phyloP scores from a whole-genome alignment of 2,329 filamentous ascomycete species.

The Elsinoe australis region DNA sequence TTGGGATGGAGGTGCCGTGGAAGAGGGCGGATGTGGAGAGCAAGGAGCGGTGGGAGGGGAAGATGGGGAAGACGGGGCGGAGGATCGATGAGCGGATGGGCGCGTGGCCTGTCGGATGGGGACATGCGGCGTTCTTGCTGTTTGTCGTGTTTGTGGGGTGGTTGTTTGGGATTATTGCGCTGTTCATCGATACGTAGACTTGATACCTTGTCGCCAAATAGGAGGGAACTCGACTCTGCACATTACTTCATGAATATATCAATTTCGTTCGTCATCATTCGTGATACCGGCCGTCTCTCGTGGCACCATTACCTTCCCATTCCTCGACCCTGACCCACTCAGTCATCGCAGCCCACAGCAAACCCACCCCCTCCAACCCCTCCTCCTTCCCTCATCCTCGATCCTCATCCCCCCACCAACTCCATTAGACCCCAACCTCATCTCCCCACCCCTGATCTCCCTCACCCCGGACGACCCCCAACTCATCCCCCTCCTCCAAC shows the following conservation, averaged over 20 bases:
- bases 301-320: not conserved
- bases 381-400: not conserved
- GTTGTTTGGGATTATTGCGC: not conserved
- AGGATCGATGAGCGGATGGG: constrained; percentile 14
- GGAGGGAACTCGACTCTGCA: not conserved
- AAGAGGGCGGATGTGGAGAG: constrained; percentile 19
- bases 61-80: constrained; percentile 13
- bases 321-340: not conserved
- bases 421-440: not conserved
- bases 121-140: not conserved
- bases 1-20: constrained; percentile 37
- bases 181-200: constrained; percentile 10
- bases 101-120: not conserved
- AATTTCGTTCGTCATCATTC: not conserved
- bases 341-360: not conserved
- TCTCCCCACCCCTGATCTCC: too few relatives aligned
- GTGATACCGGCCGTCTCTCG: too few relatives aligned
- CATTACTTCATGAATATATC: not conserved
- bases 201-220: too few relatives aligned
- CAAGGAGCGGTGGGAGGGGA: constrained; percentile 7
- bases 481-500: not conserved
- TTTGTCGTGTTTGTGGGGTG: constrained; percentile 10
- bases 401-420: not conserved
- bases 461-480: not conserved
- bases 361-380: not conserved